Evolutionary conservation across 495 filamentous ascomycete genomes (phyloP).

Genomic region (Neurospora hispaniola): DNA sequence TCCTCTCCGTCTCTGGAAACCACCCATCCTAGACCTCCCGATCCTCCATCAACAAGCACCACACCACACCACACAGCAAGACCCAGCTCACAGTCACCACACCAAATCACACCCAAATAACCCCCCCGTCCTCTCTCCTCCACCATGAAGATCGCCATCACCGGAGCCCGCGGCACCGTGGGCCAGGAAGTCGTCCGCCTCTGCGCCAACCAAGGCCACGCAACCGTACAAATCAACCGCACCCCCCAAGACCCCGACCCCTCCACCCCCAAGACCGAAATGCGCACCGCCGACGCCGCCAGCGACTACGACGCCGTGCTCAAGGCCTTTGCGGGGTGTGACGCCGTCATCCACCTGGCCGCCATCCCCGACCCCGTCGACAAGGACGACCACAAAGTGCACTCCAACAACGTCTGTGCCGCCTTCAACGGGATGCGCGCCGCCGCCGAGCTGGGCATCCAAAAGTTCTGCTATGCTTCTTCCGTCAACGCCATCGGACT

Average conservation of each 20-base stretch:
- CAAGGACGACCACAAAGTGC: neutral
- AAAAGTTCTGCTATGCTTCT: neutral
- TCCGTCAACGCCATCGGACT: neutral
- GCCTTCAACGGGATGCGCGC: neutral
- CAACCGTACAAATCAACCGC: neutral
- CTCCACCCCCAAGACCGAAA: neutral
- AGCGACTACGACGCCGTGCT: neutral
- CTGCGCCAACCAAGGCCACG: neutral
- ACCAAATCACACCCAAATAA: neutral
- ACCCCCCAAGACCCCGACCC: neutral
- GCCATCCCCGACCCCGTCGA: neutral
- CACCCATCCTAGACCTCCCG: neutral
- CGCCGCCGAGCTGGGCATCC: neutral
- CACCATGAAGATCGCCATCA: neutral
- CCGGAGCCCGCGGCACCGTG: neutral
- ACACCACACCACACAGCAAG: neutral
- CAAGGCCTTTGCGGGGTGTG: neutral
- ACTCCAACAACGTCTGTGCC: neutral
- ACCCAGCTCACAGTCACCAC: neutral
- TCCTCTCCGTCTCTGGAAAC: neutral
- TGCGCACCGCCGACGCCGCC: neutral
- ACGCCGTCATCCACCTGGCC: neutral
- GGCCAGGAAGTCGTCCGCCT: neutral
- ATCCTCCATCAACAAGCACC: neutral
- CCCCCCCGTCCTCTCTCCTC: neutral